Evolutionary conservation across 108 stramenopile species (phyloP), one percentile per base, ranked within the genome.

Genomic region (Cyclotella choctawhatcheeana): DNA sequence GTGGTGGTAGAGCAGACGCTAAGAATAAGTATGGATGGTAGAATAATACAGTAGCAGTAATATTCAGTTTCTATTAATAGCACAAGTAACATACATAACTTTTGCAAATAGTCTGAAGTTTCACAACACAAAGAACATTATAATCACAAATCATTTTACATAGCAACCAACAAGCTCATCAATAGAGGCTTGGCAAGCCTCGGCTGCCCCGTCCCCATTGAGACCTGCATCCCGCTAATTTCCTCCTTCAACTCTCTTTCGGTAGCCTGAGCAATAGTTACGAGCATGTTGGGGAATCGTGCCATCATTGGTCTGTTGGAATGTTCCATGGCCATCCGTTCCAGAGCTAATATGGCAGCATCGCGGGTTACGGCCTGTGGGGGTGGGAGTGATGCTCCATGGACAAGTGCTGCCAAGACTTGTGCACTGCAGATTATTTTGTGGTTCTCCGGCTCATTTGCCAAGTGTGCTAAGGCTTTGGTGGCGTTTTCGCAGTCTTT

Each of bases 401-500:
- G 64, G 17, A 91, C 86, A 44, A 94, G 74, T 3, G 93, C 93
- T 13, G 88, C 77, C 30, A 94, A 73, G 25, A 94, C 60, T 21
- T 55, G 65, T 50, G 82, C 72, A 52, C 75, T 88, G 83, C 90
- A 89, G 81, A 94, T 85, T 6, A 64, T 21, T 40, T 71, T 77
- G 52, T 88, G 82, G 77, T 91, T 94, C 43, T 59, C 75, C 35
- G 70, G 73, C 56, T 94, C 93, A 51, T 94, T 94, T 16, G 88
- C 86, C 34, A 94, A 71, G 61, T 94, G 93, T 80, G 89, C 91
- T 4, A 94, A 70, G 33, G 93, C 93, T 14, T 89, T 86, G 40
- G 83, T 89, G 14, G 89, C 90, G 84, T 91, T 91, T 64, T 94
- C 90, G 61, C 81, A 74, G 43, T 94, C 93, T 54, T 82, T 82